phyloP scores from a whole-genome alignment of 1,139 yeast species.

The Magnusiomyces magnusii region DNA sequence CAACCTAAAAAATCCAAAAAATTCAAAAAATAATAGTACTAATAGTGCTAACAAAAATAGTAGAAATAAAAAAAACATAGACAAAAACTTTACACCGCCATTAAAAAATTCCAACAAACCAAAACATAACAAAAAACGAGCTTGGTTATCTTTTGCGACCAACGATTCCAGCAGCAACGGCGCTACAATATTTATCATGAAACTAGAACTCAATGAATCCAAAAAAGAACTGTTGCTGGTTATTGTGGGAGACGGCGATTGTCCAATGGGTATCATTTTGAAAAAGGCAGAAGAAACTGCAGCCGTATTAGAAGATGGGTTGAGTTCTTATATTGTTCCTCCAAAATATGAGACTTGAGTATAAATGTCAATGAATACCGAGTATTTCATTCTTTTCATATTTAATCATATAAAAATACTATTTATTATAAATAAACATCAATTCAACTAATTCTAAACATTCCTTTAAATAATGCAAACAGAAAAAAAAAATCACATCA shows the following conservation, averaged over 20 bases:
- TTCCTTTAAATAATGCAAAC: no score
- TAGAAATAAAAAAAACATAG: no score
- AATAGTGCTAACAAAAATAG: no score
- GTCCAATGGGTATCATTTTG: conserved; percentile 25
- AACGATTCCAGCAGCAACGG: conserved; percentile 20
- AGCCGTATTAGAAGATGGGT: conserved; percentile 23
- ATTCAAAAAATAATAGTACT: not conserved
- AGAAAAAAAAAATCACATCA: not conserved
- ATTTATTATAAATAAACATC: no score
- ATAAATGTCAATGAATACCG: no score
- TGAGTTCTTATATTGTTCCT: conserved; percentile 11
- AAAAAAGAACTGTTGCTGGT: conserved; percentile 22
- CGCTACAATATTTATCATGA: conserved; percentile 22
- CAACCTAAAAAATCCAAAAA: not conserved
- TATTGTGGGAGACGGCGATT: conserved; percentile 26
- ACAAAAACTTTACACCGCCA: not conserved
- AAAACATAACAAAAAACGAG: conserved; percentile 7
- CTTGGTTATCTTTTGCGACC: conserved; percentile 25
- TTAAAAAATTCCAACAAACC: not conserved
- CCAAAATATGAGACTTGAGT: no score
- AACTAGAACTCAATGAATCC: conserved; percentile 18
- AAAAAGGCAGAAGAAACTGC: conserved; percentile 24
- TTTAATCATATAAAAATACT: no score
- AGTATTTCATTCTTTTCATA: no score
- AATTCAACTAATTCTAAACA: no score